Conservation (phyloP, 768 basidiomycete species). For the Rubroboletus pulcherrimus region DNA sequence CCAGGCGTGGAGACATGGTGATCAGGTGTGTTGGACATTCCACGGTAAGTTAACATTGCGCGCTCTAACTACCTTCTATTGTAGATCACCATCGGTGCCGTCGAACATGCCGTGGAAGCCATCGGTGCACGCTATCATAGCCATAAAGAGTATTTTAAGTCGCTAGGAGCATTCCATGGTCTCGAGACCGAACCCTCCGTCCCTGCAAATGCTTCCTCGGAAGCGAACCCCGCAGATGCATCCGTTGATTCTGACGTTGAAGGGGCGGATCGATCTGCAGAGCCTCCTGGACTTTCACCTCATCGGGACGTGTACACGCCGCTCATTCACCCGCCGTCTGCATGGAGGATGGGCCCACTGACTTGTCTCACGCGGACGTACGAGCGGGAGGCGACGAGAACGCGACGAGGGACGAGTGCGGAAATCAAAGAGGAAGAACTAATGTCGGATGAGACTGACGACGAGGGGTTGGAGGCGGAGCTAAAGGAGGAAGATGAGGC, state of each 20-base stretch:
- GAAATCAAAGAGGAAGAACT: conserved; percentile 23
- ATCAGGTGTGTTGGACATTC: conserved; percentile 34
- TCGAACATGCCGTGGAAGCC: conserved; percentile 48
- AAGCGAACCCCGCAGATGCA: conserved; percentile 9
- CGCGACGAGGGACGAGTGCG: conserved; percentile 16
- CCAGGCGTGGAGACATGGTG: conserved; percentile 54
- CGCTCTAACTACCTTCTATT: conserved; percentile 1
- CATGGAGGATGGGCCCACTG: conserved; percentile 10
- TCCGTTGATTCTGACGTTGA: conserved; percentile 5
- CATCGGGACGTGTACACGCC: conserved; percentile 37
- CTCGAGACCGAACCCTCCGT: not conserved
- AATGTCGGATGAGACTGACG: conserved; percentile 35
- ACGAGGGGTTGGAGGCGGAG: conserved; percentile 36
- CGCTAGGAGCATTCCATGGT: conserved; percentile 23
- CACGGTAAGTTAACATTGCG: not conserved
- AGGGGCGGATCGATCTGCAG: not conserved
- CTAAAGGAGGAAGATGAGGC: conserved; percentile 41
- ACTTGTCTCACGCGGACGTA: conserved; percentile 23
- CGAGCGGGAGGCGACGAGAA: conserved; percentile 16
- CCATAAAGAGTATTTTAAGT: conserved; percentile 41
- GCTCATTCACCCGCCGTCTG: conserved; percentile 31
- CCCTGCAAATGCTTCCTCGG: conserved; percentile 8
- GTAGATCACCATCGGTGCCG: conserved; percentile 42
- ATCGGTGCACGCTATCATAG: conserved; percentile 38
- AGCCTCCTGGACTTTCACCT: conserved; percentile 8